These are phyloP conservation scores for Syzygium jambos DNA, from an alignment of 345 rosid species.

Conservation along the genomic window DNA sequence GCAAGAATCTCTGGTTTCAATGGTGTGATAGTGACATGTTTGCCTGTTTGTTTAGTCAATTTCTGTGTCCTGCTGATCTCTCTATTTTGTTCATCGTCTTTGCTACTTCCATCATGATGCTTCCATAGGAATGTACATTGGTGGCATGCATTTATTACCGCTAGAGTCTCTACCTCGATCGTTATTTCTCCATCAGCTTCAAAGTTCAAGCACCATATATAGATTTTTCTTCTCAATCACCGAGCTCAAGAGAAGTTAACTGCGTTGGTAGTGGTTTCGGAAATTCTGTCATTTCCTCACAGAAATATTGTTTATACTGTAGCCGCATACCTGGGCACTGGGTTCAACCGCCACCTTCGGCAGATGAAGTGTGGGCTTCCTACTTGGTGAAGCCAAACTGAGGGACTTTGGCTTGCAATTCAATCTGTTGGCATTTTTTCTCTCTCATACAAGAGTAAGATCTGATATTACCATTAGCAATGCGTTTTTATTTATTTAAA, in stretches of 20 bases:
- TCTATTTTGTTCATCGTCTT: neutral
- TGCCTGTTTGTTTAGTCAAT: neutral
- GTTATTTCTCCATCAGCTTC: neutral
- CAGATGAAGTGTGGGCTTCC: constrained; percentile 77
- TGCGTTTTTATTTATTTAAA: neutral
- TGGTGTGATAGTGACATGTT: neutral
- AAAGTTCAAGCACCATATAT: neutral
- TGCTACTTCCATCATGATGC: neutral
- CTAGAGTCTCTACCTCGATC: neutral
- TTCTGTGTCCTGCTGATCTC: neutral
- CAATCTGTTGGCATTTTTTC: neutral
- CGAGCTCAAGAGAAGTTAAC: neutral
- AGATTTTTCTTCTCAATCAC: neutral
- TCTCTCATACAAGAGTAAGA: neutral
- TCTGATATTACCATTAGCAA: neutral
- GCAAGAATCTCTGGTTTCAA: neutral
- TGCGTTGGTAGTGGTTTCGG: neutral
- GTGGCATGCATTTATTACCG: neutral
- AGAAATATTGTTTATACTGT: constrained; percentile 12
- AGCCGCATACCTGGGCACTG: constrained; percentile 88
- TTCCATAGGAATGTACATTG: neutral
- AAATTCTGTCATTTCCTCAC: neutral
- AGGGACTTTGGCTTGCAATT: neutral
- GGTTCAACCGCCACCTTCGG: constrained; percentile 75
- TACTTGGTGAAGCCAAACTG: constrained; percentile 44